Conservation (phyloP, 2,329 filamentous ascomycete genomes). For the Hortaea werneckii region DNA sequence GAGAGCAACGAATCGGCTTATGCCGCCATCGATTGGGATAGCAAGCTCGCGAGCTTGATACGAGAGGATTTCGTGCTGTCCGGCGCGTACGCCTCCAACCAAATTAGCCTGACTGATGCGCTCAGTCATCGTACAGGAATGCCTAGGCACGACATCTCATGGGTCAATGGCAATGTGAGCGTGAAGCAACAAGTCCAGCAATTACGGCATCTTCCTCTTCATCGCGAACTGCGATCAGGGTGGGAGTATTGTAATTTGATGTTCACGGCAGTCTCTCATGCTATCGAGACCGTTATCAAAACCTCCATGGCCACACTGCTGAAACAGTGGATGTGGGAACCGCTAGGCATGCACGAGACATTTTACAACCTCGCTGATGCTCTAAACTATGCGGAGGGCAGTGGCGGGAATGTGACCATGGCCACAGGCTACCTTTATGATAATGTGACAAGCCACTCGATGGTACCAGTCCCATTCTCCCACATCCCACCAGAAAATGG, state of each 20-base stretch:
- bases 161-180: conserved; percentile 12
- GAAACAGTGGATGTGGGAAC: conserved; percentile 27
- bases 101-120: conserved; percentile 26
- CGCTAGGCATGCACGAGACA: conserved; percentile 32
- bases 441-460: conserved; percentile 5
- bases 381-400: conserved; percentile 4
- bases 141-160: conserved; percentile 22
- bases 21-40: conserved; percentile 25
- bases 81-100: conserved; percentile 19
- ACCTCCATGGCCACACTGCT: conserved; percentile 25
- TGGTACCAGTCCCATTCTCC: conserved; percentile 5
- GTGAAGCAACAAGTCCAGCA: conserved; percentile 30
- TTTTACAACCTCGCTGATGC: conserved; percentile 29
- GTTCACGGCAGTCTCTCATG: conserved; percentile 39
- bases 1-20: conserved; percentile 14
- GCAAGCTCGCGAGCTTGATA: conserved; percentile 26
- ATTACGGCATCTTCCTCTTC: conserved; percentile 34
- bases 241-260: conserved; percentile 46
- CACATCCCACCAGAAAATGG: conserved; percentile 10
- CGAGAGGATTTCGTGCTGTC: conserved; percentile 26
- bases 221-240: conserved; percentile 29
- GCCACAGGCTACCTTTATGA: conserved; percentile 16
- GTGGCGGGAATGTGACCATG: conserved; percentile 3
- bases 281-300: conserved; percentile 35
- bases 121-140: conserved; percentile 28